These are phyloP conservation scores for Alisma plantagoaquatica DNA, from an alignment of 106 monocot species.

Conservation along the genomic window DNA sequence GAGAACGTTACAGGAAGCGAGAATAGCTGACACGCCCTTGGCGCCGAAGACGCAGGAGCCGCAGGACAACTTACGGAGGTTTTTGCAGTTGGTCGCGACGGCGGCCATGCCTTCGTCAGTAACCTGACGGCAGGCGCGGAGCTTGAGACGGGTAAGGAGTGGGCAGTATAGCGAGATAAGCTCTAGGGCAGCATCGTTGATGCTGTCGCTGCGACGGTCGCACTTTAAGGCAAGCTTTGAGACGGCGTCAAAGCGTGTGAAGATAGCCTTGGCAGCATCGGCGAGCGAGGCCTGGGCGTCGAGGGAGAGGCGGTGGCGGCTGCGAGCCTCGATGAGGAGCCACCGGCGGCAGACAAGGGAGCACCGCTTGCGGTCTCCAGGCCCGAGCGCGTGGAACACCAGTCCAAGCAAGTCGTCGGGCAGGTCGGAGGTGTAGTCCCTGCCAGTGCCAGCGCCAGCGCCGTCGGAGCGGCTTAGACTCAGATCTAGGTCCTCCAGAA, in stretches of 20 bases:
- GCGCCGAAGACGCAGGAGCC: constrained; percentile 29
- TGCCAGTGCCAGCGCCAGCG: too few relatives aligned
- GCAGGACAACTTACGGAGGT: constrained; percentile 24
- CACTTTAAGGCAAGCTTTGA: constrained; percentile 35
- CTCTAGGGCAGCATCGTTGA: constrained; percentile 22
- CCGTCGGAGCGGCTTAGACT: too few relatives aligned
- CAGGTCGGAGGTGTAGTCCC: constrained; percentile 16
- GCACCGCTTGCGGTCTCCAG: constrained; percentile 21
- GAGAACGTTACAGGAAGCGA: constrained; percentile 12
- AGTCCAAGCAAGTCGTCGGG: constrained; percentile 28
- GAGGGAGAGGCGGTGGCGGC: constrained; percentile 39
- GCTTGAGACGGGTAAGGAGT: constrained; percentile 23
- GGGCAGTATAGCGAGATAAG: constrained; percentile 22
- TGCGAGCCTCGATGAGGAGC: constrained; percentile 24
- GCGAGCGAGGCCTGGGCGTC: constrained; percentile 25
- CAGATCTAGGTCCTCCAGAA: too few relatives aligned
- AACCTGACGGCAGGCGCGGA: constrained; percentile 28
- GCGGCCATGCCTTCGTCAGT: constrained; percentile 23
- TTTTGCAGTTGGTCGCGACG: constrained; percentile 14
- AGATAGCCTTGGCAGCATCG: constrained; percentile 12
- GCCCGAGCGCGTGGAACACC: constrained; percentile 21
- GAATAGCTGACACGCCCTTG: constrained; percentile 19
- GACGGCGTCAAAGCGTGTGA: constrained; percentile 36
- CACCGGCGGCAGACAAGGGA: constrained; percentile 36
- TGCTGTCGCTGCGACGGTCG: constrained; percentile 31